Evolutionary conservation across 2,329 filamentous ascomycete species (phyloP).

Genomic region (Fusarium pseudoanthophilum): DNA sequence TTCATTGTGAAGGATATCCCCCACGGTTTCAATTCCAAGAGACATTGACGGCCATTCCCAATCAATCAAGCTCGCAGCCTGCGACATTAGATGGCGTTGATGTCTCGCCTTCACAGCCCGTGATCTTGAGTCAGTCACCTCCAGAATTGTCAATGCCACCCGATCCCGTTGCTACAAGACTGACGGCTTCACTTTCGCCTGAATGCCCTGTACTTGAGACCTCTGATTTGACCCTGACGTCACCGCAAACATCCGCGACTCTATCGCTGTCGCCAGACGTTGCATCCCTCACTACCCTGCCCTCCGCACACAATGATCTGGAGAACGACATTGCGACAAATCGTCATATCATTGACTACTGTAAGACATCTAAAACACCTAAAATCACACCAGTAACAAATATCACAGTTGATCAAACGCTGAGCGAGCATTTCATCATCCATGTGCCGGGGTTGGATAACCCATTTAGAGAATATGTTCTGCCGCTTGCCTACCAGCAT

Average conservation of each 20-base stretch:
- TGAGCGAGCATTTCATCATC: conserved; percentile 38
- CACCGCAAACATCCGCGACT: background rate
- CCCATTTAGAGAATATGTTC: conserved; percentile 36
- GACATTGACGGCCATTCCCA: background rate
- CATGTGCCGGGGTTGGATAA: conserved; percentile 33
- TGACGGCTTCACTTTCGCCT: background rate
- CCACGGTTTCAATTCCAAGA: conserved; percentile 46
- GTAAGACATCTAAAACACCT: background rate
- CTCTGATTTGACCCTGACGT: background rate
- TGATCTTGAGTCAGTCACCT: background rate
- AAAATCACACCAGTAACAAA: background rate
- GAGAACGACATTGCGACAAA: conserved; percentile 13
- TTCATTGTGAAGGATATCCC: conserved; percentile 48
- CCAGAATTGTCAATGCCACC: background rate
- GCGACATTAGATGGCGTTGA: background rate
- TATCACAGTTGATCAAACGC: conserved; percentile 28
- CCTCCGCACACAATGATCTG: background rate
- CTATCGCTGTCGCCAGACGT: background rate
- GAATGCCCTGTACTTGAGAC: background rate
- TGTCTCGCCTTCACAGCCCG: background rate
- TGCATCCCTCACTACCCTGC: background rate
- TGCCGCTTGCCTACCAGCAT: conserved; percentile 42
- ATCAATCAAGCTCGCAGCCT: fast-evolving
- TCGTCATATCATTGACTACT: conserved; percentile 19
- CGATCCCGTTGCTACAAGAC: fast-evolving